These are phyloP conservation scores for Botrytis porri DNA, from an alignment of 2,329 filamentous ascomycete species.

Conservation along the genomic window DNA sequence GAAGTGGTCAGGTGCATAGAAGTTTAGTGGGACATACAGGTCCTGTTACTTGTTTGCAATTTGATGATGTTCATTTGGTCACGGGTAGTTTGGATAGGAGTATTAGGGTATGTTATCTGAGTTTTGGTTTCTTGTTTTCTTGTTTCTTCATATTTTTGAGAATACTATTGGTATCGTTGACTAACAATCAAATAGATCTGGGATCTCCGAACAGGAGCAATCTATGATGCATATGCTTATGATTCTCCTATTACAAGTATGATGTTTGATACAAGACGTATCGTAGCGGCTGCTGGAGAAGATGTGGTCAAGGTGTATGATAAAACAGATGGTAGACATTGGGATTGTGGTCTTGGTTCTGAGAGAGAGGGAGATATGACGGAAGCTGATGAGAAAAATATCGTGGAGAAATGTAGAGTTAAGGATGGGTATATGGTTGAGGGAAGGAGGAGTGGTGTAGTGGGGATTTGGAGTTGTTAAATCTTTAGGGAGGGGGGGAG, in stretches of 20 bases:
- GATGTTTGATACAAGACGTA: slow-evolving; percentile 92
- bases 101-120: slow-evolving; percentile 71
- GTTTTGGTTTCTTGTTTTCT: not conserved
- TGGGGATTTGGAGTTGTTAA: slow-evolving; percentile 86
- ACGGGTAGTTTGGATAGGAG: slow-evolving; percentile 91
- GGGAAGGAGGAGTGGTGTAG: slow-evolving; percentile 79
- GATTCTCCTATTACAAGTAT: slow-evolving; percentile 88
- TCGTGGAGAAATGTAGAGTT: slow-evolving; percentile 83
- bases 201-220: slow-evolving; percentile 94
- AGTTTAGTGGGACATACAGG: slow-evolving; percentile 95
- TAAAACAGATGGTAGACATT: slow-evolving; percentile 91
- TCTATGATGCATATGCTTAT: slow-evolving; percentile 94
- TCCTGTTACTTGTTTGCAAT: slow-evolving; percentile 89
- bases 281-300: slow-evolving; percentile 86
- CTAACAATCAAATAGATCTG: slow-evolving; percentile 69
- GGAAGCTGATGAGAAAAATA: slow-evolving; percentile 54
- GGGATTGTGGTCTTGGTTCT: slow-evolving; percentile 89
- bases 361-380: slow-evolving; percentile 48
- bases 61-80: slow-evolving; percentile 92
- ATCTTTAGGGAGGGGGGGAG: not conserved
- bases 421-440: slow-evolving; percentile 94
- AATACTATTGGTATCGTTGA: slow-evolving; percentile 3
- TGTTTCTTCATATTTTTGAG: not conserved
- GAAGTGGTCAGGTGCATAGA: slow-evolving; percentile 94
- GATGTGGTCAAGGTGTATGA: slow-evolving; percentile 97